phyloP scores from a whole-genome alignment of 2,329 filamentous ascomycete species.

The Niveomyces coronatus region DNA sequence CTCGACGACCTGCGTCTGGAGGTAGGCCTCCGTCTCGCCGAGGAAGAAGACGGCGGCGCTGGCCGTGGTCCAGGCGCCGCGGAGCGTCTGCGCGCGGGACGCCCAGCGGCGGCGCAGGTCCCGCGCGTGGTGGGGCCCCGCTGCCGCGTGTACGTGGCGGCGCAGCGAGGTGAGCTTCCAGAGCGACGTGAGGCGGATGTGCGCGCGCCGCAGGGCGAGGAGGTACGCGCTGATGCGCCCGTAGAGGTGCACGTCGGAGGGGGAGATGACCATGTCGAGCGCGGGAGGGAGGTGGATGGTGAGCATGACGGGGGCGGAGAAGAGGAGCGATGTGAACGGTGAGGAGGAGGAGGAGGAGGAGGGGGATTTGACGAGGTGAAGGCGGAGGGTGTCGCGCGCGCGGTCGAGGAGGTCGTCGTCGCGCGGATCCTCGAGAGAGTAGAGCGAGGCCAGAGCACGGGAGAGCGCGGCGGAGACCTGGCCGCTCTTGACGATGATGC shows the following conservation, averaged over 20 bases:
- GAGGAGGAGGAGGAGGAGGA: constrained; percentile 33
- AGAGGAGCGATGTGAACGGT: constrained; percentile 70
- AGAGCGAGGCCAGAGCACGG: constrained; percentile 69
- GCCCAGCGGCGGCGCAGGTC: constrained; percentile 55
- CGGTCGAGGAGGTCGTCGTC: constrained; percentile 66
- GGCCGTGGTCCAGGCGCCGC: constrained; percentile 81
- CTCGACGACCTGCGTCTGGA: constrained; percentile 81
- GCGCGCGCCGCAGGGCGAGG: constrained; percentile 72
- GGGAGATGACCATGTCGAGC: constrained; percentile 75
- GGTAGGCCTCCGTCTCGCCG: constrained; percentile 75
- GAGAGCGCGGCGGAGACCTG: constrained; percentile 70
- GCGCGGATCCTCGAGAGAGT: constrained; percentile 57
- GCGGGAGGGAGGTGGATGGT: constrained; percentile 66
- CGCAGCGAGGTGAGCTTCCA: constrained; percentile 79
- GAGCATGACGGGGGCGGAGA: constrained; percentile 62
- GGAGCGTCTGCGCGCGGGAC: constrained; percentile 54
- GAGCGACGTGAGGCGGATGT: constrained; percentile 71
- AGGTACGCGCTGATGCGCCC: constrained; percentile 82
- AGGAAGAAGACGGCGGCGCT: constrained; percentile 83
- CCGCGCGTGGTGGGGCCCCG: constrained; percentile 48
- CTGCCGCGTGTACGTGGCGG: constrained; percentile 64
- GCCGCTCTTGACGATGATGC: constrained; percentile 67
- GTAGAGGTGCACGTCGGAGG: constrained; percentile 67
- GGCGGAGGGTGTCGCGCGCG: constrained; percentile 63
- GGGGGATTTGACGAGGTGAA: constrained; percentile 48